A percentile compares a stretch with the other conserved stretches of the same genome.
phyloP scores from a whole-genome alignment of 2,329 filamentous ascomycete species.

The Penicillium expansum region DNA sequence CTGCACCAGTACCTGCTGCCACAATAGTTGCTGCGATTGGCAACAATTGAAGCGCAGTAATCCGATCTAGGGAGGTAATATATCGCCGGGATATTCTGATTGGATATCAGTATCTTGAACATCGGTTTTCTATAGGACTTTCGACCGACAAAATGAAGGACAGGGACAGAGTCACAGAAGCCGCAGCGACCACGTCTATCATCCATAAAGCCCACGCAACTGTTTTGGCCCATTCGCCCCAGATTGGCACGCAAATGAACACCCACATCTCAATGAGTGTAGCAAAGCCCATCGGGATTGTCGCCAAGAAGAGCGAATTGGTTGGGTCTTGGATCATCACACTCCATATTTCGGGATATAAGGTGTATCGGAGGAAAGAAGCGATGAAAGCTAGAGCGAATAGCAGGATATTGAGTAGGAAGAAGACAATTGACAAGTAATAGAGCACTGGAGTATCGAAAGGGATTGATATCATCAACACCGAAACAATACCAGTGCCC shows the following conservation, averaged over 20 bases:
- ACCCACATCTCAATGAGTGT: slow-evolving; percentile 64
- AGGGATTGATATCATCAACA: slow-evolving; percentile 61
- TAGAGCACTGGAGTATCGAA: slow-evolving; percentile 59
- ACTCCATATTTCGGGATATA: slow-evolving; percentile 62
- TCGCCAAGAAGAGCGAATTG: slow-evolving; percentile 64
- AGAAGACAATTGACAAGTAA: slow-evolving; percentile 60
- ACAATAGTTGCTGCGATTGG: slow-evolving; percentile 67
- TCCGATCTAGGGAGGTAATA: slow-evolving; percentile 48
- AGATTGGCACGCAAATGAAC: slow-evolving; percentile 54
- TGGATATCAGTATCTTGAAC: slow-evolving; percentile 24
- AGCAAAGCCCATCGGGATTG: slow-evolving; percentile 63
- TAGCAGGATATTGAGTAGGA: slow-evolving; percentile 58
- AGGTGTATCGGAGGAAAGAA: slow-evolving; percentile 56
- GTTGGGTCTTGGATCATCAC: slow-evolving; percentile 63
- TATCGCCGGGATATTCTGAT: slow-evolving; percentile 37
- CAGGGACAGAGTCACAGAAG: slow-evolving; percentile 43
- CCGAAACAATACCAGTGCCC: slow-evolving; percentile 66
- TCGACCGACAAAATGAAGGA: slow-evolving; percentile 56
- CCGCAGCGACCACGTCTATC: slow-evolving; percentile 46
- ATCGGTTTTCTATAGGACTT: not conserved
- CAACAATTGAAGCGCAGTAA: slow-evolving; percentile 64
- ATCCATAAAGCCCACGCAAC: slow-evolving; percentile 53
- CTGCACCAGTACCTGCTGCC: slow-evolving; percentile 62
- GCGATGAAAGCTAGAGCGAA: slow-evolving; percentile 57
- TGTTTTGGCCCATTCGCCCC: slow-evolving; percentile 53